These are phyloP conservation scores for Aureoboletus auriporus DNA, from an alignment of 768 basidiomycete genomes.

Conservation along the genomic window DNA sequence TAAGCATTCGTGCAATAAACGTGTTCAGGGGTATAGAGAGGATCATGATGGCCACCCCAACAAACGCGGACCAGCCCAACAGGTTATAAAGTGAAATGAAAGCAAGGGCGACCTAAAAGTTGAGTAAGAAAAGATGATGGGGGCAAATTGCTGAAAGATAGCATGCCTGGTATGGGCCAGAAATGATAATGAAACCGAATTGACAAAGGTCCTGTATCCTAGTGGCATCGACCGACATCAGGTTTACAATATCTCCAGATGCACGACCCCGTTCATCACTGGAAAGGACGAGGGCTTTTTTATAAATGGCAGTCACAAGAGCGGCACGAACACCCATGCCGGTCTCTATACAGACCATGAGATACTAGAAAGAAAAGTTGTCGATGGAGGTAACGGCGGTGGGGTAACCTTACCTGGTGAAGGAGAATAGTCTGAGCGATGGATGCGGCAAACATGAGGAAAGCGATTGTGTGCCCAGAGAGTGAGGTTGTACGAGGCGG, in stretches of 20 bases:
- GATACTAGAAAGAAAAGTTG: slow-evolving; percentile 52
- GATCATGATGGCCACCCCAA: slow-evolving; percentile 85
- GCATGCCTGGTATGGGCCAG: slow-evolving; percentile 78
- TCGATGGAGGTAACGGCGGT: background rate
- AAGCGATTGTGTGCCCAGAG: slow-evolving; percentile 73
- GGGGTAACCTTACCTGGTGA: slow-evolving; percentile 56
- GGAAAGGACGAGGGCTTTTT: slow-evolving; percentile 80
- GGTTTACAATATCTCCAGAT: slow-evolving; percentile 90
- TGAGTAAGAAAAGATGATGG: background rate
- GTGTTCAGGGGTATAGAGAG: slow-evolving; percentile 75
- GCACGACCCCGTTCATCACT: slow-evolving; percentile 80
- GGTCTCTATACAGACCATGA: slow-evolving; percentile 76
- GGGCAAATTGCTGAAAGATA: background rate
- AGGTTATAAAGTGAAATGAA: slow-evolving; percentile 88
- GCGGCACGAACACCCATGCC: slow-evolving; percentile 95
- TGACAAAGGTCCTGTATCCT: slow-evolving; percentile 78
- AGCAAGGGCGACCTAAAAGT: slow-evolving; percentile 68
- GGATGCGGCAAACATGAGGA: slow-evolving; percentile 77
- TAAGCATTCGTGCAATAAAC: slow-evolving; percentile 62
- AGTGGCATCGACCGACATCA: slow-evolving; percentile 86
- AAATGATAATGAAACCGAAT: slow-evolving; percentile 80
- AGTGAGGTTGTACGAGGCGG: slow-evolving; percentile 33
- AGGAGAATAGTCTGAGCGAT: slow-evolving; percentile 72
- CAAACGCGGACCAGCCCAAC: slow-evolving; percentile 90
- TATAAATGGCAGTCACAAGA: slow-evolving; percentile 79